Evolutionary conservation across 176 grass and related monocot species (phyloP).

Genomic region (Lolium rigidum): DNA sequence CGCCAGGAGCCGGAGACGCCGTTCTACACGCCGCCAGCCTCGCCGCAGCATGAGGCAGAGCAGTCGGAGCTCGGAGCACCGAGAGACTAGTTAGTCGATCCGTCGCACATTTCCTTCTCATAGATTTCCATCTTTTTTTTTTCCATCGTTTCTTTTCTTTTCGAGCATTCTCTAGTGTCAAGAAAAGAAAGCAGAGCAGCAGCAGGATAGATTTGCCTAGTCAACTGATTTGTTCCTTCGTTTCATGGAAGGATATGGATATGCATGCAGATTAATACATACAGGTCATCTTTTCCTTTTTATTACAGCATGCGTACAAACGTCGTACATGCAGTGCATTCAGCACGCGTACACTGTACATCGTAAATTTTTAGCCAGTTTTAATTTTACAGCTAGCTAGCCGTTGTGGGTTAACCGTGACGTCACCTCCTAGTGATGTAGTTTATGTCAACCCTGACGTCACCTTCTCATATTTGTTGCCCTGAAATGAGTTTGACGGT

Average conservation of each 20-base stretch:
- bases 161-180: no score
- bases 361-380: background rate
- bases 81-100: background rate
- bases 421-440: background rate
- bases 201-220: background rate
- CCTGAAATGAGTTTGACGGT: no score
- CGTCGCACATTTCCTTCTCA: background rate
- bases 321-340: background rate
- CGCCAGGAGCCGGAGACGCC: slow-evolving; percentile 33
- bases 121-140: background rate
- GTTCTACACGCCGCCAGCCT: slow-evolving; percentile 53
- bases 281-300: background rate
- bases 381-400: background rate
- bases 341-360: background rate
- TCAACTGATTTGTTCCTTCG: background rate
- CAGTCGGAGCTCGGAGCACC: background rate
- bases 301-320: background rate
- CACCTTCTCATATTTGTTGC: background rate
- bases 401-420: background rate
- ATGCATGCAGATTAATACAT: slow-evolving; percentile 16
- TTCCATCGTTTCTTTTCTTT: background rate
- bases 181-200: background rate
- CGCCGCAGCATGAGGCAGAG: slow-evolving; percentile 25
- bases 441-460: background rate
- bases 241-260: background rate